Evolutionary conservation across 2,329 filamentous ascomycete genomes (phyloP).

Genomic region (Colletotrichum gloeosporioides): DNA sequence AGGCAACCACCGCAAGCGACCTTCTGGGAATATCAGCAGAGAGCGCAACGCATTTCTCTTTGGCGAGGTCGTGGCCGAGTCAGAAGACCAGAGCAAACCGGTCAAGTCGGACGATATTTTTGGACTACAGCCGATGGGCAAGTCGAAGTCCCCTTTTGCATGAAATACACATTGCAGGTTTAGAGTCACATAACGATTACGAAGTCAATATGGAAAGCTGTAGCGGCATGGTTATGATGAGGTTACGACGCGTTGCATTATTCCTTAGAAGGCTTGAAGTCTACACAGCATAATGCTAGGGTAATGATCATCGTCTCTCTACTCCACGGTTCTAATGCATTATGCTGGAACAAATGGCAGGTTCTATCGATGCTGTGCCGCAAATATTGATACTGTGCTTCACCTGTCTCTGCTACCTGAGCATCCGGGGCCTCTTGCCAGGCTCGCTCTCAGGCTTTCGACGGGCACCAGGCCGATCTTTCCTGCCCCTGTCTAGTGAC

Average conservation of each 20-base stretch:
- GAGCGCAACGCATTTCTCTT: conserved; percentile 66
- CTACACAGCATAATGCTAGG: neutral
- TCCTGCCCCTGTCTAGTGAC: neutral
- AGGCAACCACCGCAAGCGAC: conserved; percentile 41
- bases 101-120: conserved; percentile 56
- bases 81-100: conserved; percentile 37
- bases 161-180: neutral
- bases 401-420: neutral
- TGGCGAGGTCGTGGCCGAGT: conserved; percentile 53
- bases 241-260: neutral
- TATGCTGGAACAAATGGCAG: neutral
- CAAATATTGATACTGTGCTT: neutral
- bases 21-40: conserved; percentile 50
- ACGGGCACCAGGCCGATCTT: neutral
- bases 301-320: neutral
- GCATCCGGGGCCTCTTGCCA: neutral
- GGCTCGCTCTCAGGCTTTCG: neutral
- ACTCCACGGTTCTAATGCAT: neutral
- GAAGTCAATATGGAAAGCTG: neutral
- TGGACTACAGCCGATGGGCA: conserved; percentile 54
- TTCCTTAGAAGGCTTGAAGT: neutral
- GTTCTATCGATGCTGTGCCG: neutral
- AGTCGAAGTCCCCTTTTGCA: conserved; percentile 8
- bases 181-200: neutral
- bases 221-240: neutral